Evolutionary conservation across 306 rosid genomes (phyloP).

Genomic region (Spatholobus suberectus): DNA sequence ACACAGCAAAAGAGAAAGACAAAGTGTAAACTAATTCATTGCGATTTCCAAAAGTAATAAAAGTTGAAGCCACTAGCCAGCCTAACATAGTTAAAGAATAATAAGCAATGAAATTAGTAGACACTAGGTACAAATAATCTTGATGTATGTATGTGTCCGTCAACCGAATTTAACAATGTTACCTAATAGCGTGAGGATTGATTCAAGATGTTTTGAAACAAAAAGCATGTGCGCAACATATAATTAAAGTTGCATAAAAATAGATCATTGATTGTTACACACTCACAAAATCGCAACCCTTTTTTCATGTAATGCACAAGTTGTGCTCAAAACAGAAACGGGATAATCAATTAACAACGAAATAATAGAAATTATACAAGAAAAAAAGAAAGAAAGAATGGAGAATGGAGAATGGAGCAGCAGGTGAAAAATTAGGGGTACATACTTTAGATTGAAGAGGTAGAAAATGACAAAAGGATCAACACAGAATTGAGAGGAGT

Average conservation of each 20-base stretch:
- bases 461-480: conserved; percentile 11
- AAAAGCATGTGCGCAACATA: not conserved
- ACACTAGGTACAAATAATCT: not conserved
- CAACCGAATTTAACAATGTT: conserved; percentile 10
- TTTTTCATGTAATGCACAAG: not conserved
- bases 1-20: not conserved
- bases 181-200: not conserved
- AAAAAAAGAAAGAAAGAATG: not conserved
- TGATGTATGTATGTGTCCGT: not conserved
- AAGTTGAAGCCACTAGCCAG: not conserved
- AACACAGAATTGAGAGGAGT: conserved; percentile 9
- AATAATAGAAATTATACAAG: not conserved
- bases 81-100: not conserved
- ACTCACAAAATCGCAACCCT: not conserved
- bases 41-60: not conserved
- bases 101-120: not conserved
- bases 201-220: conserved; percentile 30
- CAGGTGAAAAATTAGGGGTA: not conserved
- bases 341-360: not conserved
- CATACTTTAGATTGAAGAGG: conserved; percentile 33
- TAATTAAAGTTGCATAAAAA: not conserved
- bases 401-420: not conserved
- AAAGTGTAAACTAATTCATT: not conserved
- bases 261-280: conserved; percentile 1
- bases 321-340: conserved; percentile 15